Conservation (phyloP, 495 filamentous ascomycete genomes). For the Cudoniella acicularis region DNA sequence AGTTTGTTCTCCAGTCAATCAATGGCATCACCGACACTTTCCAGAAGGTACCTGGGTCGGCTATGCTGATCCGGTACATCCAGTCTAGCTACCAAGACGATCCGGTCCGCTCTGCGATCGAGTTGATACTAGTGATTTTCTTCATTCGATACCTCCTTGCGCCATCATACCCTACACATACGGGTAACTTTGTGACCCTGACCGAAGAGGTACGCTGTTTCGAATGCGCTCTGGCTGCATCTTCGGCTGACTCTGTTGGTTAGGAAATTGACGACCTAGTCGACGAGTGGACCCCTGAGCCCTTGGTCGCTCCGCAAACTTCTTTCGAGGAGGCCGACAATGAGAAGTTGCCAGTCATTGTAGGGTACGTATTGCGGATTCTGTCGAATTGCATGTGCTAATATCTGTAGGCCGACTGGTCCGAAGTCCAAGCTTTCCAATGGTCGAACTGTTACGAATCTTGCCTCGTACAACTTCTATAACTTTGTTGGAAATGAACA, state of each 20-base stretch:
- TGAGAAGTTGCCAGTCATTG: conserved; percentile 80
- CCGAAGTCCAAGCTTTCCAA: conserved; percentile 86
- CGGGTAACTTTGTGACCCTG: conserved; percentile 79
- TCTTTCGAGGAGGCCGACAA: conserved; percentile 73
- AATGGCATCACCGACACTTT: conserved; percentile 67
- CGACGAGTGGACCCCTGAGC: conserved; percentile 95
- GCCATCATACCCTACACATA: conserved; percentile 84
- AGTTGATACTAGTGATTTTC: conserved; percentile 93
- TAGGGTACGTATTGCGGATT: conserved; percentile 58
- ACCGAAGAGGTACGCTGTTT: conserved; percentile 64
- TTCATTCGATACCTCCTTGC: conserved; percentile 89
- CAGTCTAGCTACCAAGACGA: conserved; percentile 97
- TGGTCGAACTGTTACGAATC: conserved; percentile 85
- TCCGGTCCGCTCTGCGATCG: conserved; percentile 86
- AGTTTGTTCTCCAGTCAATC: conserved; percentile 61
- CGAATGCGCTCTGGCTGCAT: neutral
- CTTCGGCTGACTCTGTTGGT: conserved; percentile 1
- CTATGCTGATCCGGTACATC: conserved; percentile 92
- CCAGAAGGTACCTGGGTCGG: conserved; percentile 86
- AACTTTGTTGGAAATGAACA: conserved; percentile 90
- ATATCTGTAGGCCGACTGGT: conserved; percentile 68
- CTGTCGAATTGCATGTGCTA: neutral
- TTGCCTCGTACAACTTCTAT: conserved; percentile 94
- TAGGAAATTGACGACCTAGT: conserved; percentile 96
- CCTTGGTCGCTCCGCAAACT: conserved; percentile 71